phyloP scores from a whole-genome alignment of 768 basidiomycete species.

The Sistotremastrum suecicum region DNA sequence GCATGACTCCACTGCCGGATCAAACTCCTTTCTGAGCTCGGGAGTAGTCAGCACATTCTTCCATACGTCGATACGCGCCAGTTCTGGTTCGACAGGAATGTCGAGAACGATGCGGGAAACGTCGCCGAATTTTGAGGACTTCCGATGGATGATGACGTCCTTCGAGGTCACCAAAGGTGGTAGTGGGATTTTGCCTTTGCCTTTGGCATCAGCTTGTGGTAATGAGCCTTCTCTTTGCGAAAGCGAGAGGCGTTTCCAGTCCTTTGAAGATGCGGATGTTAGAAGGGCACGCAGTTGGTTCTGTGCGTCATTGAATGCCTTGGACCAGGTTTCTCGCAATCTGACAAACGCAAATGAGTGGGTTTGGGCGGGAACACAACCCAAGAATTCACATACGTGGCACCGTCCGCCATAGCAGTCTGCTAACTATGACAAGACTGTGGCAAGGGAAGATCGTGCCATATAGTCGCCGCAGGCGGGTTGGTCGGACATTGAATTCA shows the following conservation, averaged over 20 bases:
- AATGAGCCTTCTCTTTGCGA: constrained; percentile 19
- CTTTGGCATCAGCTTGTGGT: constrained; percentile 19
- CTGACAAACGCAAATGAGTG: constrained; percentile 21
- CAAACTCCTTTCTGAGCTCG: constrained; percentile 84
- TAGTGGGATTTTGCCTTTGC: constrained; percentile 47
- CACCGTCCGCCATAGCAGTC: too few relatives aligned
- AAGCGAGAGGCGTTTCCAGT: constrained; percentile 69
- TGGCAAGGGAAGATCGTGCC: too few relatives aligned
- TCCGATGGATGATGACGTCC: constrained; percentile 71
- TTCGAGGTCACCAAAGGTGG: constrained; percentile 40
- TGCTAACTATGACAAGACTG: too few relatives aligned
- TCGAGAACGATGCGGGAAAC: constrained; percentile 77
- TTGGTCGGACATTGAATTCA: too few relatives aligned
- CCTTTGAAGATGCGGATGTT: constrained; percentile 47
- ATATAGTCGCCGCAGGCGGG: too few relatives aligned
- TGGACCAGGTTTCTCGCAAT: constrained; percentile 71
- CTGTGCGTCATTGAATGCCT: constrained; percentile 62
- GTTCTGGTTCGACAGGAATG: constrained; percentile 48
- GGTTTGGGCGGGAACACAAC: too few relatives aligned
- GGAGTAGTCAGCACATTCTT: constrained; percentile 72
- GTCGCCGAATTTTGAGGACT: constrained; percentile 53
- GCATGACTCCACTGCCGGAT: constrained; percentile 81
- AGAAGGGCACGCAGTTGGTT: constrained; percentile 66
- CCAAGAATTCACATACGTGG: too few relatives aligned
- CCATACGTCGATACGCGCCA: constrained; percentile 59